A percentile compares a stretch with the other conserved stretches of the same genome.
phyloP scores from a whole-genome alignment of 2,329 filamentous ascomycete genomes.

The Cladophialophora carrionii region DNA sequence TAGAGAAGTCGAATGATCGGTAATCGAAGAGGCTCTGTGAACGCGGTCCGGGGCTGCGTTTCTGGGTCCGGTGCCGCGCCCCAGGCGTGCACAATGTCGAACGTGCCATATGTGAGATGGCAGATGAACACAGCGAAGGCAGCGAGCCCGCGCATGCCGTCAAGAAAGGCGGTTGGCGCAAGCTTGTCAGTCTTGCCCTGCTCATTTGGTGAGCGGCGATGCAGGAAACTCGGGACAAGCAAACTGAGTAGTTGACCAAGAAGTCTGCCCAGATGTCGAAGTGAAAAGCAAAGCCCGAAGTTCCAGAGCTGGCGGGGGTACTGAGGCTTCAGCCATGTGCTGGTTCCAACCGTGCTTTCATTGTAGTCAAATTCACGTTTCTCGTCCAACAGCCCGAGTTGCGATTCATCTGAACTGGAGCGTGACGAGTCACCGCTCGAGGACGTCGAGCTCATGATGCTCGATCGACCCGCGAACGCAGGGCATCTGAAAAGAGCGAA shows the following conservation, averaged over 20 bases:
- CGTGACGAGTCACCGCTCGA: constrained; percentile 24
- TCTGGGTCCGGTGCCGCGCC: constrained; percentile 30
- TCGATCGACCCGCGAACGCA: neutral
- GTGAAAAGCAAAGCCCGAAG: constrained; percentile 17
- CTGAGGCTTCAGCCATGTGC: constrained; percentile 7
- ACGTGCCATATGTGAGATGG: constrained; percentile 35
- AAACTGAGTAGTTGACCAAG: constrained; percentile 15
- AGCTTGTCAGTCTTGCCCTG: constrained; percentile 14
- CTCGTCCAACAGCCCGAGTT: constrained; percentile 22
- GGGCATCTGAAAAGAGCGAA: neutral
- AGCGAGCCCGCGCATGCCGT: constrained; percentile 51
- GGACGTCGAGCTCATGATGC: constrained; percentile 22
- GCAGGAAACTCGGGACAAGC: constrained; percentile 29
- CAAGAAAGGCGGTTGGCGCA: constrained; percentile 40
- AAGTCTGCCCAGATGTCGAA: constrained; percentile 18
- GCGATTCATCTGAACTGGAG: constrained; percentile 26
- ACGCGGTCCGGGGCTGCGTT: constrained; percentile 4
- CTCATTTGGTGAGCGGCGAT: constrained; percentile 17
- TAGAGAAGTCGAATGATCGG: constrained; percentile 36
- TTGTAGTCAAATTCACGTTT: constrained; percentile 21
- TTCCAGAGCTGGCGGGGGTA: constrained; percentile 8
- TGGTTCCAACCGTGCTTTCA: neutral
- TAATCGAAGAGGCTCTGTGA: constrained; percentile 29
- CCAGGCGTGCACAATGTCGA: constrained; percentile 33
- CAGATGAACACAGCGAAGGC: constrained; percentile 36